These are phyloP conservation scores for Crithidia expoeki DNA, from an alignment of 208 protist species.

Conservation along the genomic window DNA sequence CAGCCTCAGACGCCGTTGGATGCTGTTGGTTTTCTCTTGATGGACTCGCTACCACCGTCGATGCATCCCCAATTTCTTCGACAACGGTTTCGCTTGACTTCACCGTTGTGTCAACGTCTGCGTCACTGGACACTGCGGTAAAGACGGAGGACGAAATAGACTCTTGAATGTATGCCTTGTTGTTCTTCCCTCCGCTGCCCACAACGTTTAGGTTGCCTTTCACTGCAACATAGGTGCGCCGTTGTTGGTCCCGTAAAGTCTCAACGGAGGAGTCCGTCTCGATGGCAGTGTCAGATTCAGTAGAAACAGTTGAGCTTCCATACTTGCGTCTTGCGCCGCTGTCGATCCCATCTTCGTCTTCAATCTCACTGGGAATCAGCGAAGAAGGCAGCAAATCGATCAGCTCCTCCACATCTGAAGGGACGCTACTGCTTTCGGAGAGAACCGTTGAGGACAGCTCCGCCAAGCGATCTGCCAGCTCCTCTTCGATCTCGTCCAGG, in stretches of 20 bases:
- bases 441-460: slow-evolving; percentile 23
- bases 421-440: slow-evolving; percentile 5
- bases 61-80: not conserved
- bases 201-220: not conserved
- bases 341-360: not conserved
- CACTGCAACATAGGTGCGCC: slow-evolving; percentile 19
- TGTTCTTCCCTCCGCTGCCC: not conserved
- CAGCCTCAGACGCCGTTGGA: not conserved
- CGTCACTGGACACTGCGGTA: slow-evolving; percentile 25
- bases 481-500: slow-evolving; percentile 38
- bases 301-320: not conserved
- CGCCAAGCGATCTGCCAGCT: slow-evolving; percentile 22
- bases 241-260: slow-evolving; percentile 8
- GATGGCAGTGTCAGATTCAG: slow-evolving; percentile 7
- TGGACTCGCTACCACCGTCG: not conserved
- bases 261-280: slow-evolving; percentile 14
- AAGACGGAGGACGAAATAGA: slow-evolving; percentile 15
- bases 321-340: not conserved
- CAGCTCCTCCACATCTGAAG: slow-evolving; percentile 33
- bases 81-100: slow-evolving; percentile 19
- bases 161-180: slow-evolving; percentile 14
- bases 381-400: slow-evolving; percentile 32
- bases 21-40: not conserved
- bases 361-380: slow-evolving; percentile 27
- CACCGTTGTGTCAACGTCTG: slow-evolving; percentile 31